Conservation (phyloP, 805 yeast genomes). For the Cyberlindnera amylophila region DNA sequence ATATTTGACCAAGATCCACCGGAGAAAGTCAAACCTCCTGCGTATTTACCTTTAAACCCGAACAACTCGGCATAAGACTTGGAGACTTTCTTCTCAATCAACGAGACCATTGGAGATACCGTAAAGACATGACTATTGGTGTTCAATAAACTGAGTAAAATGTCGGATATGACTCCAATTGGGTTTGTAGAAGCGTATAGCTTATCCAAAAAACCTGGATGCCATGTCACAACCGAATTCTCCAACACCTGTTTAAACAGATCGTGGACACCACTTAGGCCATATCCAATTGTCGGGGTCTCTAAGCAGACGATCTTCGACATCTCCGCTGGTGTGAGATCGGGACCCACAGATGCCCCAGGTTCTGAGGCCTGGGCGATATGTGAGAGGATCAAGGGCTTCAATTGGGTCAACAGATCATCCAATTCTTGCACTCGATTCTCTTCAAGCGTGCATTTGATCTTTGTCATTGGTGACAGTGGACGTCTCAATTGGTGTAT, state of each 20-base stretch:
- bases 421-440: constrained; percentile 57
- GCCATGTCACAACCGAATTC: constrained; percentile 81
- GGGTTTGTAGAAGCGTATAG: constrained; percentile 84
- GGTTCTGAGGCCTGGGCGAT: constrained; percentile 46
- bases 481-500: background rate
- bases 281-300: constrained; percentile 36
- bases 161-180: constrained; percentile 71
- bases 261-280: constrained; percentile 40
- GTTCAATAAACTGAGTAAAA: constrained; percentile 63
- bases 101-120: constrained; percentile 75
- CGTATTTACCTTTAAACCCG: constrained; percentile 47
- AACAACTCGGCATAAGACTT: constrained; percentile 65
- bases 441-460: constrained; percentile 36
- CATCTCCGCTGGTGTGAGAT: constrained; percentile 48
- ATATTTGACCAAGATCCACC: constrained; percentile 89
- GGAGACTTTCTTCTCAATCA: constrained; percentile 67
- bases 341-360: constrained; percentile 46
- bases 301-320: constrained; percentile 33
- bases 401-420: constrained; percentile 44
- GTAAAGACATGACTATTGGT: constrained; percentile 85
- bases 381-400: constrained; percentile 49
- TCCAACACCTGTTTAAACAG: constrained; percentile 54
- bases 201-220: constrained; percentile 80
- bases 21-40: constrained; percentile 82
- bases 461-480: constrained; percentile 23